Evolutionary conservation across 495 filamentous ascomycete species (phyloP), one percentile per base, ranked within the genome.

Genomic region (Annulohypoxylon stygium): DNA sequence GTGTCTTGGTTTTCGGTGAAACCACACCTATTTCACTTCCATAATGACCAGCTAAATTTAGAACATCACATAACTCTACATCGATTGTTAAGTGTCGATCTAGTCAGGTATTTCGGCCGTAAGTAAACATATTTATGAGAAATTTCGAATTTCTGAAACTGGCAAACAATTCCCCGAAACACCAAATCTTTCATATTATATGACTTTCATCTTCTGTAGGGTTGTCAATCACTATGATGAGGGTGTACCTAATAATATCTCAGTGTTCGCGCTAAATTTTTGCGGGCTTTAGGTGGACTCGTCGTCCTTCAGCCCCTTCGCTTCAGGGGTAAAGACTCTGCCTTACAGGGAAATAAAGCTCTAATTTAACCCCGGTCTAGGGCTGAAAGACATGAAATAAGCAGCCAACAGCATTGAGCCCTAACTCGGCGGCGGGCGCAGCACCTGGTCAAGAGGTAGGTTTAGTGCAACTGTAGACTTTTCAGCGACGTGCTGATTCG

Each of bases 321-420:
- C 10, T 45, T 60, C 20, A 33, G 20, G 37, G 12, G 18, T 8
- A 9, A 9, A 20, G 23, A 33, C 48, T 64, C 61, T 71, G 69
- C 55, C 61, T 54, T 61, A 61, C 39, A 25, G 33, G 11, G 20
- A 6, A 12, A 45, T 18, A 45, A 39, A 39, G 39, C 3, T 39
- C 48, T n/a, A 61, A 62, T 61, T 61, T 55, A 55, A 61, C 62
- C 62, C 62, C 26, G 20, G 61, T 58, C 37, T 63, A 48, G 63
- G 69, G 69, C 65, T 69, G 65, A 69, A 61, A 47, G n/a, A 6
- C 34, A 47, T 43, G 26, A 57, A 14, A 34, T 43, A 39, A 25
- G 7, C 18, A 39, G 5, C 16, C 20, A 64, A 64, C 45, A 16
- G 43, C 53, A 60, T 60, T 30, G 5, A 18, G 36, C 20, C 59